Base-by-base conservation (phyloP, 768 basidiomycete species). In the Clathrus columnatus region DNA sequence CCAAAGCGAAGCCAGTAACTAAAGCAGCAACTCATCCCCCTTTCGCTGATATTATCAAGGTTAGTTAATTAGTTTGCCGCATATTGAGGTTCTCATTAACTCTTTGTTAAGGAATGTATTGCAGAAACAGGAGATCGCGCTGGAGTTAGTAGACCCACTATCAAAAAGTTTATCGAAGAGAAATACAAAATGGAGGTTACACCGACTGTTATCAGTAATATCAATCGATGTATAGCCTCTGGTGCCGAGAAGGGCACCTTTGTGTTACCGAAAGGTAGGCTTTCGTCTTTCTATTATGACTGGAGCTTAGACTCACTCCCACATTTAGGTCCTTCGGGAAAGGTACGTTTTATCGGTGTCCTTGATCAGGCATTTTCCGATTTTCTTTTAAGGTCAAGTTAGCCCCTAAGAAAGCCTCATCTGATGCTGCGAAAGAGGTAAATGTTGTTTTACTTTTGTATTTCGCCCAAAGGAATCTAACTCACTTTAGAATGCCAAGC, bases 81-180 rank as follows among this genome's bases (percentile, higher is more conserved):
- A 49, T 28, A 41, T 43, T 49, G 47, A 32, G 8, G n/a, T n/a
- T n/a, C n/a, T n/a, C 48, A 11, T 45, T 44, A 29, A n/a, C 29
- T 24, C 48, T 23, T 57, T 5, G 36, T 36, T 36, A 14, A 91
- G 88, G 87, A 89, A 69, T 87, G 85, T 64, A 86, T 93, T 67
- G 64, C 71, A 54, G 74, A 70, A 29, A 73, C 83, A 66, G 80
- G 79, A 61, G 83, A 84, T 24, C 82, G 85, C 47, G 61, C 71
- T 53, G 90, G 89, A 57, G 90, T 90, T 36, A 91, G 89, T 14
- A 78, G 91, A 48, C 70, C 73, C 20, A 76, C 76, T 6, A 85
- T 93, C 70, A 94, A 93, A 82, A 89, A 88, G 75, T 96, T 72
- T 69, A 84, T 96, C 54, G 91, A 91, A 70, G 75, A 79, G 56